Conservation (phyloP, 1,284 basidiomycete genomes). For the Porogramme epimiltina region DNA sequence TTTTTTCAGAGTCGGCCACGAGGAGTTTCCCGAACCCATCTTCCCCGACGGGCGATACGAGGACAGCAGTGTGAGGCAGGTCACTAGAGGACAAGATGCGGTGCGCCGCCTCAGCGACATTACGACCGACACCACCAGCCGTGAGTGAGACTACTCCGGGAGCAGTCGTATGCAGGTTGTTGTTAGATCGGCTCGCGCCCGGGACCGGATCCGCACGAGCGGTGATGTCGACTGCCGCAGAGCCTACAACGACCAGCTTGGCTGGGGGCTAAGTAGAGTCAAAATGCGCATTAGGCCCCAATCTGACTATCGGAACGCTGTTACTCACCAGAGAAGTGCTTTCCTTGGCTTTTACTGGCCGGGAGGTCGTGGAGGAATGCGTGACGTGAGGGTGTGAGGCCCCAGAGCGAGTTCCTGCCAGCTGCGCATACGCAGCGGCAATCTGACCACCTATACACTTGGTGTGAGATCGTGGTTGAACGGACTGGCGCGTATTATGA, state of each 20-base stretch:
- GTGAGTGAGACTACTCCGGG: conserved; percentile 78
- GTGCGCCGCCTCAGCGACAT: conserved; percentile 89
- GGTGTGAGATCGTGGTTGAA: not conserved
- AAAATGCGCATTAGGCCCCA: not conserved
- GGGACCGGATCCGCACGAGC: conserved; percentile 48
- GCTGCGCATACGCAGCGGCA: conserved; percentile 74
- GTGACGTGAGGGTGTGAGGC: conserved; percentile 14
- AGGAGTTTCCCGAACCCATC: conserved; percentile 76
- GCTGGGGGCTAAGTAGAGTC: conserved; percentile 24
- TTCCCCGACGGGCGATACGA: conserved; percentile 66
- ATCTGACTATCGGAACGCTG: too few relatives aligned
- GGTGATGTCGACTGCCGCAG: conserved; percentile 86
- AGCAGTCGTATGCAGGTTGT: conserved; percentile 64
- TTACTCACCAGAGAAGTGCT: not conserved
- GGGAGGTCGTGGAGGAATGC: not conserved
- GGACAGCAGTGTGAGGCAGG: conserved; percentile 39
- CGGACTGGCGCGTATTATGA: conserved; percentile 1
- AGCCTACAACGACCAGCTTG: conserved; percentile 74
- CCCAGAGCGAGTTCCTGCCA: conserved; percentile 34
- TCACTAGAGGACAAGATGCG: conserved; percentile 48
- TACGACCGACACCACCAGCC: conserved; percentile 91
- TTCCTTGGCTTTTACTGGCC: not conserved
- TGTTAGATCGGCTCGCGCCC: conserved; percentile 18
- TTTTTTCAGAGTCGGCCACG: conserved; percentile 50
- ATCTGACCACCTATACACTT: conserved; percentile 67